phyloP scores from a whole-genome alignment of 2,329 filamentous ascomycete species.

The Dactylellina cionopaga region DNA sequence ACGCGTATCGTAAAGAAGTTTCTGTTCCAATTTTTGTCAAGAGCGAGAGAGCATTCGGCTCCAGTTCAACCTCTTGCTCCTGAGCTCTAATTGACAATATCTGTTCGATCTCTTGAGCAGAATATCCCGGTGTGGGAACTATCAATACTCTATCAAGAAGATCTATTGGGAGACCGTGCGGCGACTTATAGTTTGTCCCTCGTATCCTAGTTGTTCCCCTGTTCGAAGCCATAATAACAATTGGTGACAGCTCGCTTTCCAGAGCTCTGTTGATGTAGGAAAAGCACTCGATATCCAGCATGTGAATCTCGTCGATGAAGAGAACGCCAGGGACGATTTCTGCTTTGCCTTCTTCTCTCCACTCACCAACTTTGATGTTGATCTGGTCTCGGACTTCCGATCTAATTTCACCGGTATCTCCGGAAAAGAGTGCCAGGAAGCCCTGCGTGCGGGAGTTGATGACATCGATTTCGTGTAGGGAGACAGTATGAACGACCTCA shows the following conservation, averaged over 20 bases:
- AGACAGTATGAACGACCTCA: constrained; percentile 96
- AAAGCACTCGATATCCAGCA: constrained; percentile 99
- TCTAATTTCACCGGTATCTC: constrained; percentile 96
- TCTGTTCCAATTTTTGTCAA: constrained; percentile 96
- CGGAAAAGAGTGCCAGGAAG: constrained; percentile 95
- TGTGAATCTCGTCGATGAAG: constrained; percentile 99
- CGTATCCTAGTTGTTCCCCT: constrained; percentile 89
- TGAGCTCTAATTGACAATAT: constrained; percentile 90
- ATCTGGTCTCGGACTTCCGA: constrained; percentile 98
- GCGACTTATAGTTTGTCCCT: constrained; percentile 90
- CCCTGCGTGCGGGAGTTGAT: constrained; percentile 99
- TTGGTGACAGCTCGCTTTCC: constrained; percentile 91
- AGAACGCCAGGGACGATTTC: constrained; percentile 96
- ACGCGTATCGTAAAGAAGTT: constrained; percentile 91
- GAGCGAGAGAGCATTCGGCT: constrained; percentile 86
- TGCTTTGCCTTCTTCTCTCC: constrained; percentile 99
- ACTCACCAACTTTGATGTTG: constrained; percentile 98
- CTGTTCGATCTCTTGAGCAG: constrained; percentile 83
- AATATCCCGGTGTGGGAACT: constrained; percentile 89
- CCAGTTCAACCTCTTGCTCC: constrained; percentile 94
- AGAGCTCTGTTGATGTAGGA: constrained; percentile 97
- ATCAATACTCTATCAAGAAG: constrained; percentile 97
- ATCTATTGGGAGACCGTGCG: constrained; percentile 92
- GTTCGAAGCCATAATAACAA: constrained; percentile 99
- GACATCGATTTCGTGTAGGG: constrained; percentile 96